phyloP scores from a whole-genome alignment of 225 moss, liverwort and hornwort genomes.

The Thuidium tamariscinum region DNA sequence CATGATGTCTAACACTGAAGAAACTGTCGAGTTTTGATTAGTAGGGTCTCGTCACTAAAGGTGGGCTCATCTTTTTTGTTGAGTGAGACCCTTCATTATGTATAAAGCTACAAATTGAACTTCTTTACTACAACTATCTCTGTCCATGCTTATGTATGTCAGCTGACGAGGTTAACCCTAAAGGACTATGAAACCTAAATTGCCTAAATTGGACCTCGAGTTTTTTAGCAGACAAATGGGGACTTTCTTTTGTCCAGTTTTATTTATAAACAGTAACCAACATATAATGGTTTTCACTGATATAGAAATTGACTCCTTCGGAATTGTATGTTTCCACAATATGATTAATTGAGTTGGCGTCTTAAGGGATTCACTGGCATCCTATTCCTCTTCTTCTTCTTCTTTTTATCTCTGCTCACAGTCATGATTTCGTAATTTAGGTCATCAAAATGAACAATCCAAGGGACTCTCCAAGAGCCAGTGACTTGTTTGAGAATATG shows the following conservation, averaged over 20 bases:
- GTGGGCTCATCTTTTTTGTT: neutral
- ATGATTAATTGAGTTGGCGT: neutral
- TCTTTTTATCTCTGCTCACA: neutral
- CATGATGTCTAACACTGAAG: neutral
- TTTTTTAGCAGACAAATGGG: neutral
- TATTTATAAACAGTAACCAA: neutral
- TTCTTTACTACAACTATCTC: neutral
- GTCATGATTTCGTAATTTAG: neutral
- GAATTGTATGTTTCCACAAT: neutral
- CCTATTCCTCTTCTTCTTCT: neutral
- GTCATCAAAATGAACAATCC: slow-evolving; percentile 16
- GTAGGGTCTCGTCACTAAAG: neutral
- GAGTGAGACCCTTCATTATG: neutral
- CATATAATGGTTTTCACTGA: neutral
- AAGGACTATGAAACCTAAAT: neutral
- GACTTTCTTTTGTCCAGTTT: neutral
- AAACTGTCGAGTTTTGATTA: neutral
- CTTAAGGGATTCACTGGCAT: neutral
- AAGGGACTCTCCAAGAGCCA: slow-evolving; percentile 11
- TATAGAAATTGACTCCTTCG: neutral
- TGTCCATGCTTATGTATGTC: neutral
- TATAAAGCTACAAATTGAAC: neutral
- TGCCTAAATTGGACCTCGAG: neutral
- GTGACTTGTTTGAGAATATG: slow-evolving; percentile 25
- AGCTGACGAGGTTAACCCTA: neutral